These are phyloP conservation scores for Leishmania mexicana DNA, from an alignment of 208 protist species.

Conservation along the genomic window DNA sequence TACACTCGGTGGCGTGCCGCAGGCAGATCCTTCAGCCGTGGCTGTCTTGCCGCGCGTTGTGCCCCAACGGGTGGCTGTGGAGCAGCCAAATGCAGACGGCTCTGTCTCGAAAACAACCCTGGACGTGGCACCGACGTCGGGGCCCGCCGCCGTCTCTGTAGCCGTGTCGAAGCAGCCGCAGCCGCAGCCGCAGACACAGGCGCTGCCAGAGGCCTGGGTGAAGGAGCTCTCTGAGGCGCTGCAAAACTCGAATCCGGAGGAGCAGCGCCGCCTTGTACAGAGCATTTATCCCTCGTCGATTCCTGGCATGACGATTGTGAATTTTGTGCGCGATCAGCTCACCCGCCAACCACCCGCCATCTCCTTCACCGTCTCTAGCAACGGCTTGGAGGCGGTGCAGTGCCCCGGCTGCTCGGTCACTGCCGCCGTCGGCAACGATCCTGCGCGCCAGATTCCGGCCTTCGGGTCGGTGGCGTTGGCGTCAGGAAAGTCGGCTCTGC, in stretches of 20 bases:
- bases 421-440: slow-evolving; percentile 48
- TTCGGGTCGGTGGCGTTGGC: slow-evolving; percentile 45
- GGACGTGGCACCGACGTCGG: slow-evolving; percentile 30
- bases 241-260: slow-evolving; percentile 46
- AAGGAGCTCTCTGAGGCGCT: slow-evolving; percentile 48
- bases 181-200: neutral
- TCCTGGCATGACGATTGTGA: slow-evolving; percentile 47
- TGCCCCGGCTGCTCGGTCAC: slow-evolving; percentile 64
- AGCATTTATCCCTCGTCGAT: slow-evolving; percentile 36
- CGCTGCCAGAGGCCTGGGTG: slow-evolving; percentile 54
- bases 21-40: slow-evolving; percentile 16
- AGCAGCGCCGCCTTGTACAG: slow-evolving; percentile 50
- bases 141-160: neutral
- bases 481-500: slow-evolving; percentile 28
- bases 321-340: slow-evolving; percentile 64
- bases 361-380: slow-evolving; percentile 43
- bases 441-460: slow-evolving; percentile 45
- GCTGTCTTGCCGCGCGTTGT: slow-evolving; percentile 25
- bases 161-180: neutral
- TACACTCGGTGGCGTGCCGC: slow-evolving; percentile 18
- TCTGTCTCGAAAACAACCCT: slow-evolving; percentile 31
- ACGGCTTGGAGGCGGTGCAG: slow-evolving; percentile 48
- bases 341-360: slow-evolving; percentile 58
- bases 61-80: slow-evolving; percentile 35
- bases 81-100: slow-evolving; percentile 42